Evolutionary conservation across 1,284 basidiomycete genomes (phyloP).

Genomic region (Trichosporon coremiiforme): DNA sequence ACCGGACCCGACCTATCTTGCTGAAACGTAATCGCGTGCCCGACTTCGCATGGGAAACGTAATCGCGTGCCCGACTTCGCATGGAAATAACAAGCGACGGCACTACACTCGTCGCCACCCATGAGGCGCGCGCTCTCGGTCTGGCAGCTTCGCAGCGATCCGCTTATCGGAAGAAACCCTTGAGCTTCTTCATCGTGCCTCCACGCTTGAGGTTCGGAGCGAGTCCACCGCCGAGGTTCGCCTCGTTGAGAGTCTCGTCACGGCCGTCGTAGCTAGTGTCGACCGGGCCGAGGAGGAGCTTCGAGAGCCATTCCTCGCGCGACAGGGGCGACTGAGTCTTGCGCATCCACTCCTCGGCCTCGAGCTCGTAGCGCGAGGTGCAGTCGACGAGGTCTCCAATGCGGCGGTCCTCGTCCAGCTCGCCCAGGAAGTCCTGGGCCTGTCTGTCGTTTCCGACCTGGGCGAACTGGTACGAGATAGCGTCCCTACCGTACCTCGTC

Average conservation of each 20-base stretch:
- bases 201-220: neutral
- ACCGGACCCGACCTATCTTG: neutral
- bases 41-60: neutral
- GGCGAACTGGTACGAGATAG: conserved; percentile 25
- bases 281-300: conserved; percentile 24
- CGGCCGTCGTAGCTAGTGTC: conserved; percentile 21
- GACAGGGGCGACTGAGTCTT: conserved; percentile 26
- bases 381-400: conserved; percentile 27
- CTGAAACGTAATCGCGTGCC: neutral
- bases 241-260: conserved; percentile 22
- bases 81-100: no score
- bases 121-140: no score
- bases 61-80: neutral
- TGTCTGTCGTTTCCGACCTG: conserved; percentile 28
- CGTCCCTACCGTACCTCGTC: conserved; percentile 26
- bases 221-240: neutral
- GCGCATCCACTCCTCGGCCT: conserved; percentile 25
- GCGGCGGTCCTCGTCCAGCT: conserved; percentile 27
- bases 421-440: conserved; percentile 27
- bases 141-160: neutral
- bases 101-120: neutral
- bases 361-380: conserved; percentile 25
- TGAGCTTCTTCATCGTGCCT: conserved; percentile 18
- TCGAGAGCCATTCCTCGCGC: conserved; percentile 25
- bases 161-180: neutral